These are phyloP conservation scores for Cytauxzoon felis DNA, from an alignment of 169 alveolate species.

Conservation along the genomic window DNA sequence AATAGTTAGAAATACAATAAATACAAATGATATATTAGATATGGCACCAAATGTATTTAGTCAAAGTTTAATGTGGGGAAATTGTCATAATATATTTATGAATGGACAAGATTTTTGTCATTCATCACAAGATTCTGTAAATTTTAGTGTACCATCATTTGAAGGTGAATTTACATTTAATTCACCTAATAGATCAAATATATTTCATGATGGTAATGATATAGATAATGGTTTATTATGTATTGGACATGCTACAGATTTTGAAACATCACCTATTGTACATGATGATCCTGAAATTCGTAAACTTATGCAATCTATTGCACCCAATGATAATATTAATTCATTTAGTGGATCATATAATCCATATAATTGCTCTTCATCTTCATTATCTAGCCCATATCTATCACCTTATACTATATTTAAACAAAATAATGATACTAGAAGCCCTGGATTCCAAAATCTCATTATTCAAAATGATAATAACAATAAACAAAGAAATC, in stretches of 20 bases:
- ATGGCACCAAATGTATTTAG: neutral
- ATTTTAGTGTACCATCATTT: conserved; percentile 22
- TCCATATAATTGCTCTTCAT: neutral
- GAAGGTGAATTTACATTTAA: conserved; percentile 3
- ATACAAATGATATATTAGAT: conserved; percentile 10
- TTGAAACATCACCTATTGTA: neutral
- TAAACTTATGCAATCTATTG: conserved; percentile 54
- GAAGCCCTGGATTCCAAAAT: conserved; percentile 41
- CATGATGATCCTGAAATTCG: conserved; percentile 43
- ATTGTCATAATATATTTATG: neutral
- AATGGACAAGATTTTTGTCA: conserved; percentile 14
- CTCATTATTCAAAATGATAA: conserved; percentile 32
- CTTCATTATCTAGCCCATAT: conserved; percentile 63
- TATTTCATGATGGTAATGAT: neutral
- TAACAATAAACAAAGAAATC: conserved; percentile 9
- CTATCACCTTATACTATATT: conserved; percentile 54
- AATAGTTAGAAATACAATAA: neutral
- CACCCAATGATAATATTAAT: conserved; percentile 9
- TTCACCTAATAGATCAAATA: conserved; percentile 4
- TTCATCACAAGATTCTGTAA: conserved; percentile 20
- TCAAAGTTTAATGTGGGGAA: neutral
- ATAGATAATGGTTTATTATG: neutral
- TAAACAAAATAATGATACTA: conserved; percentile 27
- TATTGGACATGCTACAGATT: neutral
- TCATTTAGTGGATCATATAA: neutral